Conservation (phyloP, 2,329 filamentous ascomycete genomes). For the Colletotrichum eremochloae region DNA sequence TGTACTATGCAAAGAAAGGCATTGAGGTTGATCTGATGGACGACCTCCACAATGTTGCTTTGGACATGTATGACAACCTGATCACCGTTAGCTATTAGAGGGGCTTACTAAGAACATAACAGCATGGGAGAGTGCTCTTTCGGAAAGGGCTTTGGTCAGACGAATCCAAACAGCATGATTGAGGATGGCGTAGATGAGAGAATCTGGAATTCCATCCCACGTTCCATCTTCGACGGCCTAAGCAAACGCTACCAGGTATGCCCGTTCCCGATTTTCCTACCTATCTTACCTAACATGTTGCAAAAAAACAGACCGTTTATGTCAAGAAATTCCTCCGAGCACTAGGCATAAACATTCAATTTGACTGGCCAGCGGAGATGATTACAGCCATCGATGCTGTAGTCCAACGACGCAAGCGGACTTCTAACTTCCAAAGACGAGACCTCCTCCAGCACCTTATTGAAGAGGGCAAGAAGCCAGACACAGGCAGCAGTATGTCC, state of each 20-base stretch:
- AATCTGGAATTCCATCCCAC: constrained; percentile 37
- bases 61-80: constrained; percentile 44
- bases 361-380: constrained; percentile 40
- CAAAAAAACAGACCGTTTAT: constrained; percentile 19
- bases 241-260: constrained; percentile 38
- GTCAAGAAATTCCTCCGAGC: constrained; percentile 36
- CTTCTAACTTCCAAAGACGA: constrained; percentile 20
- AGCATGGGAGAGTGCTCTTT: constrained; percentile 48
- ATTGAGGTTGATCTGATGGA: constrained; percentile 47
- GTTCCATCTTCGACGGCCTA: constrained; percentile 38
- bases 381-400: constrained; percentile 39
- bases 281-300: background rate
- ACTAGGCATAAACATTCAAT: constrained; percentile 22
- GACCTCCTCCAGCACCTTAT: constrained; percentile 39
- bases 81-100: too few species aligned
- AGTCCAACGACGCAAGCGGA: constrained; percentile 37
- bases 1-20: constrained; percentile 35
- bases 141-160: constrained; percentile 47
- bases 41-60: constrained; percentile 47
- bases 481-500: constrained; percentile 41
- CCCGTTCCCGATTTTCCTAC: too few species aligned
- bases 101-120: background rate
- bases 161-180: constrained; percentile 43
- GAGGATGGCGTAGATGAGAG: constrained; percentile 35
- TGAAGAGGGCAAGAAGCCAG: constrained; percentile 40